Evolutionary conservation across 257 asterid genomes (phyloP), one percentile per base, ranked within the genome.

Genomic region (Salvia splendens): DNA sequence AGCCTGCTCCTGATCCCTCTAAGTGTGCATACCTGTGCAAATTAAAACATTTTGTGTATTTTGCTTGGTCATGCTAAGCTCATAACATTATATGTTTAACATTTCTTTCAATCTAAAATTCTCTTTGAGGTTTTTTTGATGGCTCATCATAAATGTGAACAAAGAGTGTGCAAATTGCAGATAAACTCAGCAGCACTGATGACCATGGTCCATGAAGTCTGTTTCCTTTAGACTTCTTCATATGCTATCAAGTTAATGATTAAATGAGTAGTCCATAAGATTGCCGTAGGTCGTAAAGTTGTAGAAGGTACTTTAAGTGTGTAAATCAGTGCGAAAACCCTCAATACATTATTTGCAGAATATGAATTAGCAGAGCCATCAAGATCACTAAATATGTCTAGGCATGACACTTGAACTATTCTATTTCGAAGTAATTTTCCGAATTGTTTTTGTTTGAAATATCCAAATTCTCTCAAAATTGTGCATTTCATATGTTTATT

Each of bases 401-500:
- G 60, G 17, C 42, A 15, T 49, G 61, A 32, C 42, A 24, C 5
- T 41, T 4, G 30, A 47, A 54, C 12, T 40, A 68, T 38, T 55
- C 46, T 59, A 20, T 36, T 72, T 32, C 17, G 4, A 61, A 65
- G 51, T 17, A 49, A 47, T 30, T 60, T 30, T 35, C 61, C 49
- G 14, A 3, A 16, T 51, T 28, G 20, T 24, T 10, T 35, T 47
- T 36, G 66, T 54, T 63, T 42, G 47, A 30, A 51, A 51, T 70
- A 38, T 57, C 52, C 61, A 14, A 8, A 42, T 28, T 48, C 57
- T 49, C 53, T 55, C 59, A 40, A 41, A 48, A 68, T 56, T 46
- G 65, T 42, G 73, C 66, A 57, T 71, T 70, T 61, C 4, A 3
- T 41, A 65, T 41, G 71, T 46, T 68, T 62, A 12, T 36, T 54